Conservation (phyloP, 2,329 filamentous ascomycete genomes). For the Didymellaceae sp. region DNA sequence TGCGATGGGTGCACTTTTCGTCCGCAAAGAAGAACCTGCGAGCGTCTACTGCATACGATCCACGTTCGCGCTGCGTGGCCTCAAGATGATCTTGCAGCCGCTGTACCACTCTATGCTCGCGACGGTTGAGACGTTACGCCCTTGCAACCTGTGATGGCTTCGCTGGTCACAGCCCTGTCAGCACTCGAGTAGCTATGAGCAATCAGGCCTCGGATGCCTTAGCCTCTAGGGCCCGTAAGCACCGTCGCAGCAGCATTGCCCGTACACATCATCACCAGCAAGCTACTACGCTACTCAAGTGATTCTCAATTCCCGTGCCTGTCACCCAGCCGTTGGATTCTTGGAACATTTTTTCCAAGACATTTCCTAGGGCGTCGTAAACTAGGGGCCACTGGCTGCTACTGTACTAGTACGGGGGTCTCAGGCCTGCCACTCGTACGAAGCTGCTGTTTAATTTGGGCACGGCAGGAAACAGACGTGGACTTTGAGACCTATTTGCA, state of each 20-base stretch:
- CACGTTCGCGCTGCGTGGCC: constrained; percentile 18
- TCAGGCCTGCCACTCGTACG: constrained; percentile 9
- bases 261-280: background rate
- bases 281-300: background rate
- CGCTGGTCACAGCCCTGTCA: constrained; percentile 17
- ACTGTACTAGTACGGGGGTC: background rate
- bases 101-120: constrained; percentile 10
- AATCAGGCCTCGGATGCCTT: constrained; percentile 8
- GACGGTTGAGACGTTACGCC: constrained; percentile 11
- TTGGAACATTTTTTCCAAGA: background rate
- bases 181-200: no score
- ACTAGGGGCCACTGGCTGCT: background rate
- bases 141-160: background rate
- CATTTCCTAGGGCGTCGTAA: constrained; percentile 2
- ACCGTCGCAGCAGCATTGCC: background rate
- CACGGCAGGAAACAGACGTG: background rate
- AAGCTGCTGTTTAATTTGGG: constrained; percentile 10
- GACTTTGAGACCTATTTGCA: background rate
- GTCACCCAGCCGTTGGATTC: background rate
- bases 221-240: constrained; percentile 14
- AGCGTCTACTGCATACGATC: background rate
- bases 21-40: no score
- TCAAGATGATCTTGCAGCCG: constrained; percentile 5
- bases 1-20: constrained; percentile 6
- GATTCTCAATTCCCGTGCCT: background rate